These are phyloP conservation scores for Phanerodontia chrysosporium DNA, from an alignment of 768 basidiomycete species.

Conservation along the genomic window DNA sequence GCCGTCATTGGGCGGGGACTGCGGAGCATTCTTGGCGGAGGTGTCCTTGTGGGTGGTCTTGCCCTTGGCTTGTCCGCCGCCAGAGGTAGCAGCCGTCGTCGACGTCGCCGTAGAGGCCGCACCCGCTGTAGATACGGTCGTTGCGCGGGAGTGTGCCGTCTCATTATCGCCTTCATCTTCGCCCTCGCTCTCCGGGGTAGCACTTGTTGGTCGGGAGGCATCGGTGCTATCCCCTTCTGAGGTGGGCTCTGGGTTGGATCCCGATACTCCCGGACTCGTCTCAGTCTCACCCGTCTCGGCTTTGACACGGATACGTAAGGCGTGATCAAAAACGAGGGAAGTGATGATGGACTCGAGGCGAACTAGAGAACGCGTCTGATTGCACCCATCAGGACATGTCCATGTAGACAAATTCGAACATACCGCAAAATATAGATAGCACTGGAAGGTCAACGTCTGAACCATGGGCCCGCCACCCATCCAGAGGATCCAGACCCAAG, in stretches of 20 bases:
- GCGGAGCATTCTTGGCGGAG: constrained; percentile 1
- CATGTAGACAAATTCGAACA: constrained; percentile 2
- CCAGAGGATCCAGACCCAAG: constrained; percentile 65
- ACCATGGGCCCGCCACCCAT: constrained; percentile 46
- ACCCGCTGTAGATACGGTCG: background rate
- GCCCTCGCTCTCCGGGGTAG: constrained; percentile 11
- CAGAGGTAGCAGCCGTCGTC: constrained; percentile 8
- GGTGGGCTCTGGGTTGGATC: no score
- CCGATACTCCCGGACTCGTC: no score
- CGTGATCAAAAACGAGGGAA: constrained; percentile 51
- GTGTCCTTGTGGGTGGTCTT: constrained; percentile 12
- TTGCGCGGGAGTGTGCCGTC: constrained; percentile 8
- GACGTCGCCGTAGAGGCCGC: constrained; percentile 11
- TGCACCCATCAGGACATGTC: background rate
- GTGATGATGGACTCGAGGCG: constrained; percentile 45
- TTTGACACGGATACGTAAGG: constrained; percentile 59
- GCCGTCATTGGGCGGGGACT: constrained; percentile 6
- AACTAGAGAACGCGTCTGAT: constrained; percentile 34
- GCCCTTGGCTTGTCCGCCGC: background rate
- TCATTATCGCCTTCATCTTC: constrained; percentile 9
- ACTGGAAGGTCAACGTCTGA: constrained; percentile 43
- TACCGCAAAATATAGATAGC: constrained; percentile 42
- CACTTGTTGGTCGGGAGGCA: constrained; percentile 21
- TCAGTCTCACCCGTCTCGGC: constrained; percentile 27
- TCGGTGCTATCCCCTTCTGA: no score